These are phyloP conservation scores for Tricholoma matsutake DNA, from an alignment of 768 basidiomycete species.

Conservation along the genomic window DNA sequence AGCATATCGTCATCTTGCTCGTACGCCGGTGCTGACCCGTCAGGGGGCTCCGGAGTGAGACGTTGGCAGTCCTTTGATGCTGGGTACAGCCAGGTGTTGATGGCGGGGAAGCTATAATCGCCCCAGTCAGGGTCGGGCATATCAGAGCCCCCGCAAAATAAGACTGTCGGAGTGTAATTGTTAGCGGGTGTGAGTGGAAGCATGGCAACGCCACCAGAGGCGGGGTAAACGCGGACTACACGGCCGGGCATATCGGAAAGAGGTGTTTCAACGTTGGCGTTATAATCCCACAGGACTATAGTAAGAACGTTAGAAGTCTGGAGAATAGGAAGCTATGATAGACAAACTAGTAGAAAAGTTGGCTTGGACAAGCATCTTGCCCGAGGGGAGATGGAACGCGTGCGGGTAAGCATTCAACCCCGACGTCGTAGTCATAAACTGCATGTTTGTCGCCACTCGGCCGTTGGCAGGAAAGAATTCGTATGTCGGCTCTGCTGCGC, in stretches of 20 bases:
- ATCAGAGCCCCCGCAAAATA: constrained; percentile 90
- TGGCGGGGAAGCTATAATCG: constrained; percentile 70
- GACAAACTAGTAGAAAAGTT: constrained; percentile 72
- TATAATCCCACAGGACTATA: constrained; percentile 49
- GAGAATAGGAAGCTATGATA: not conserved
- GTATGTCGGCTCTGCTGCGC: constrained; percentile 79
- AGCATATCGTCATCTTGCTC: constrained; percentile 74
- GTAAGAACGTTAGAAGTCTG: not conserved
- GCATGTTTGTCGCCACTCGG: constrained; percentile 47
- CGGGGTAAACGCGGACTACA: constrained; percentile 85
- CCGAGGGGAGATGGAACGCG: constrained; percentile 71
- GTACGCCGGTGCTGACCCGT: constrained; percentile 59
- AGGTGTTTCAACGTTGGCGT: constrained; percentile 53
- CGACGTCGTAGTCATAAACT: constrained; percentile 70
- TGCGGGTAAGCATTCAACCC: constrained; percentile 79
- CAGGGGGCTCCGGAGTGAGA: constrained; percentile 81
- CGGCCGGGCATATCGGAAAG: constrained; percentile 72
- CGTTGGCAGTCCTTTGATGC: constrained; percentile 76
- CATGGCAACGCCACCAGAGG: constrained; percentile 85
- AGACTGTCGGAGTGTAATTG: constrained; percentile 77
- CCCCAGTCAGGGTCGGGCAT: constrained; percentile 76
- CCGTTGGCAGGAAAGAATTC: constrained; percentile 78
- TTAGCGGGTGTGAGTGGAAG: constrained; percentile 88
- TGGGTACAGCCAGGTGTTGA: constrained; percentile 71
- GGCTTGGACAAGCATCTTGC: constrained; percentile 79